Base-by-base conservation (phyloP, 768 basidiomycete species). In the Russula brevipes region DNA sequence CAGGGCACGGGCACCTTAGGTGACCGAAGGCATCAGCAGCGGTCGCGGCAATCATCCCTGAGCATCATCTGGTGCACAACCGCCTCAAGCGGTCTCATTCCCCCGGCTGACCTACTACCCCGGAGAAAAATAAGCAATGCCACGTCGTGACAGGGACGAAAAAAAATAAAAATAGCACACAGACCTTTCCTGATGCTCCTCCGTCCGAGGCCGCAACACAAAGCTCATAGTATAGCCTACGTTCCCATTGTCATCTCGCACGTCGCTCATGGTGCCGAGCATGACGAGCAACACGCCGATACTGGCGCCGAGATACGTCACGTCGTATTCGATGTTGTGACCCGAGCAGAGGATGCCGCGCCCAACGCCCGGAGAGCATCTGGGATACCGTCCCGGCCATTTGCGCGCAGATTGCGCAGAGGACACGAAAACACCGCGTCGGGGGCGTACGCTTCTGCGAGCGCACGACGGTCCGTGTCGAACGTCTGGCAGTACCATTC, bases 341-440 rank as follows among this genome's bases (percentile, higher is more conserved):
- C 35, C 44, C 3, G 54, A 59, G 30, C 52, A 64, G 9, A 66
- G 57, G 19, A 50, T 14, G 36, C 33, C 65, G n/a, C 2, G 4
- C 47, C 65, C 41, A 66, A 39, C 1, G 17, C 30, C 38, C 36
- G 30, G 33, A 66, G 36, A 30, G 62, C 52, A 4, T 53, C 33
- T 11, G 51, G 2, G n/a, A 64, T 39, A 17, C 7, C 30, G 2
- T 58, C 62, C 6, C 62, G 57, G 39, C 65, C 57, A 46, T 50
- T 53, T 35, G 62, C 46, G n/a, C 42, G 46, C 36, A 66, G 35
- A 33, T 19, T 50, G 8, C 52, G 53, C 31, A 57, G 42, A 42
- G 51, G 19, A 46, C 65, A 66, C 35, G 65, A 66, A n/a, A 66
- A 66, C 3, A 19, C 2, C 7, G 65, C 65, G 24, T 66, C 47